Percentiles rank a stretch among this genome's conserved stretches.
Evolutionary conservation across 2,329 filamentous ascomycete genomes (phyloP).

Genomic region (Myriosclerotinia duriaeana): DNA sequence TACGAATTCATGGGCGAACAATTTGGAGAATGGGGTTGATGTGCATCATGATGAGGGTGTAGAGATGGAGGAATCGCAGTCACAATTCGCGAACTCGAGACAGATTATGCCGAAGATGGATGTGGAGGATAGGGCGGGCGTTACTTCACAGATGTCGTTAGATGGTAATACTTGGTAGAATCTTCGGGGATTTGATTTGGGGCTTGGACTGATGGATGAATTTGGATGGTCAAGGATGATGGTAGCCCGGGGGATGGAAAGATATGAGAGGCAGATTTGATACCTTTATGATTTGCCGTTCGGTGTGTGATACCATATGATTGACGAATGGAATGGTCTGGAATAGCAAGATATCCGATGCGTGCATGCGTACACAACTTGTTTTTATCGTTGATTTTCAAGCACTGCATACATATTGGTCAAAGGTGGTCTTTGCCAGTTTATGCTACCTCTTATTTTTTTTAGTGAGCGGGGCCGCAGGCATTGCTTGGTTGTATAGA

Average conservation of each 20-base stretch:
- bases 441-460: not conserved
- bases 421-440: not conserved
- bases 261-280: not conserved
- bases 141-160: not conserved
- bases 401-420: slow-evolving; percentile 1
- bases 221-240: not conserved
- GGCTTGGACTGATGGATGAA: not conserved
- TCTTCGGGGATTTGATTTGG: not conserved
- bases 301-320: slow-evolving; percentile 8
- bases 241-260: not conserved
- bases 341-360: slow-evolving; percentile 16
- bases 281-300: not conserved
- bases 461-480: not conserved
- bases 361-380: slow-evolving; percentile 3
- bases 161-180: slow-evolving; percentile 25
- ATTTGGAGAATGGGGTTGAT: slow-evolving; percentile 22
- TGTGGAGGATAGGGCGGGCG: slow-evolving; percentile 4
- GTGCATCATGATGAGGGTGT: slow-evolving; percentile 24
- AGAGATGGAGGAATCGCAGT: slow-evolving; percentile 21
- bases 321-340: slow-evolving; percentile 10
- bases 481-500: slow-evolving; percentile 10
- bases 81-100: slow-evolving; percentile 33
- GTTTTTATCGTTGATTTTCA: not conserved
- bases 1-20: slow-evolving; percentile 17
- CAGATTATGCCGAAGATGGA: slow-evolving; percentile 33